Evolutionary conservation across 1,284 basidiomycete genomes (phyloP).

Genomic region (Pseudozyma tsukubaensis): DNA sequence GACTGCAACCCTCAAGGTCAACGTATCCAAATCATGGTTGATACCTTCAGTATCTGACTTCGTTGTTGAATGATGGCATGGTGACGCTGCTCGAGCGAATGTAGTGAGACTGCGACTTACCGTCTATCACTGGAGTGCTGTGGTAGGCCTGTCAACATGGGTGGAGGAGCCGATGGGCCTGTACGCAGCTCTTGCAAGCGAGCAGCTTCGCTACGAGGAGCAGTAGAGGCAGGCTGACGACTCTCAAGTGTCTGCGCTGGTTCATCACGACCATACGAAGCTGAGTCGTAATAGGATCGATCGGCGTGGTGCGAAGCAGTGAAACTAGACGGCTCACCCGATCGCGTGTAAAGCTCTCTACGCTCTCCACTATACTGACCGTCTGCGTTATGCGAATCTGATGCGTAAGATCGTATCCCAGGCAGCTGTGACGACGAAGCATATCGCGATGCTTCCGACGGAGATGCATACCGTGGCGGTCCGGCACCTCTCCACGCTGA

Average conservation of each 20-base stretch:
- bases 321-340: no score
- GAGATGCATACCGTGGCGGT: not conserved
- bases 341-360: no score
- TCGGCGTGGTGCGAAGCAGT: conserved; percentile 1
- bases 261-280: not conserved
- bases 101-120: conserved; percentile 10
- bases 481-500: conserved; percentile 1
- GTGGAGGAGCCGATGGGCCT: conserved; percentile 27
- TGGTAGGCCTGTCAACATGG: conserved; percentile 30
- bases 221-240: not conserved
- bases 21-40: not conserved
- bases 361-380: no score
- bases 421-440: not conserved
- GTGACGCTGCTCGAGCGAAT: not conserved
- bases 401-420: not conserved
- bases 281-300: not conserved
- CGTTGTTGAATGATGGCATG: not conserved
- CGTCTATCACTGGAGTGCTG: conserved; percentile 17
- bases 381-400: no score
- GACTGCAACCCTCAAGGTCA: not conserved
- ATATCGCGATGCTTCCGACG: conserved; percentile 1
- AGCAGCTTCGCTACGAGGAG: not conserved
- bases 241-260: not conserved
- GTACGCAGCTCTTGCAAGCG: conserved; percentile 13
- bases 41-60: not conserved